These are phyloP conservation scores for Hawksworthiomyces lignivorus DNA, from an alignment of 2,329 filamentous ascomycete genomes.

Conservation along the genomic window DNA sequence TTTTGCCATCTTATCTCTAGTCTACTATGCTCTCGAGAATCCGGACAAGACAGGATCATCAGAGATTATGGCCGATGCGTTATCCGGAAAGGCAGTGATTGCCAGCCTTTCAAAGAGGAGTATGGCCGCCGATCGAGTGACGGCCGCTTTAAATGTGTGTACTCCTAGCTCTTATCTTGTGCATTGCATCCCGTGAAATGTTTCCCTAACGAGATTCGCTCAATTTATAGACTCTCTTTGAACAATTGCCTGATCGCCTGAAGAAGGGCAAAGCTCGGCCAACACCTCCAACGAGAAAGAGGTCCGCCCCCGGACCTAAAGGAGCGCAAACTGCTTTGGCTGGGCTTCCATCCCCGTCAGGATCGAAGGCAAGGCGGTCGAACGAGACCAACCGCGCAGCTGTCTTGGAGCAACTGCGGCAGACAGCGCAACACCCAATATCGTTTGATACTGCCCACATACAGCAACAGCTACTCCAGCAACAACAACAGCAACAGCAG, in stretches of 20 bases:
- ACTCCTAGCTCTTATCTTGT: constrained; percentile 10
- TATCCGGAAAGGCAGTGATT: constrained; percentile 76
- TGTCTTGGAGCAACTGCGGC: constrained; percentile 11
- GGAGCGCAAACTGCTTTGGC: constrained; percentile 21
- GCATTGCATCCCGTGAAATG: neutral
- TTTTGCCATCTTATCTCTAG: constrained; percentile 69
- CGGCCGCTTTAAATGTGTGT: constrained; percentile 66
- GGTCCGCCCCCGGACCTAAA: constrained; percentile 42
- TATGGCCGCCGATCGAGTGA: constrained; percentile 82
- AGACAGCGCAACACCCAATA: constrained; percentile 16
- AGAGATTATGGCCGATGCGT: constrained; percentile 78
- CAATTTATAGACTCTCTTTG: constrained; percentile 61
- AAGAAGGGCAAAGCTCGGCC: constrained; percentile 40
- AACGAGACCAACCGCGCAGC: constrained; percentile 18
- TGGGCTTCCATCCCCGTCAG: constrained; percentile 20
- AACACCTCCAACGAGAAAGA: constrained; percentile 42
- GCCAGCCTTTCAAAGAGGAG: constrained; percentile 73
- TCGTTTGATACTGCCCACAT: constrained; percentile 20
- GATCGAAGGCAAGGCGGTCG: constrained; percentile 19
- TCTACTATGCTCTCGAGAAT: constrained; percentile 76
- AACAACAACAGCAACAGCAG: constrained; percentile 1
- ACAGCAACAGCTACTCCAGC: constrained; percentile 12
- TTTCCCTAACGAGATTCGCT: neutral
- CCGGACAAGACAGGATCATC: constrained; percentile 65
- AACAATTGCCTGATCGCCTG: constrained; percentile 68